phyloP scores from a whole-genome alignment of 2,329 filamentous ascomycete genomes.

The Xylaria digitata region DNA sequence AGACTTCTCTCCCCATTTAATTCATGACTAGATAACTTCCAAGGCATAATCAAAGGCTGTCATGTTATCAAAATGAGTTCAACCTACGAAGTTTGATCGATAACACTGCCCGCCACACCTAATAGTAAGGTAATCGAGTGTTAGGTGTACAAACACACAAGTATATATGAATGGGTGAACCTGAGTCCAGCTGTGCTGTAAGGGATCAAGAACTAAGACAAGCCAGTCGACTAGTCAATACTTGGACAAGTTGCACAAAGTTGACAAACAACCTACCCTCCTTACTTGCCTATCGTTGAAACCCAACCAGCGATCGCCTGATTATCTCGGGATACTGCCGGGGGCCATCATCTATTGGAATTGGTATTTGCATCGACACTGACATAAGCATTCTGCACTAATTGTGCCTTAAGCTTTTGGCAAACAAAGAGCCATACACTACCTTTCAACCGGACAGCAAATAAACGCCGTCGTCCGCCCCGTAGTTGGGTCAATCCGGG shows the following conservation, averaged over 20 bases:
- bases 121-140: neutral
- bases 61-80: neutral
- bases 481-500: neutral
- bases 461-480: neutral
- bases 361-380: no score
- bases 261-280: no score
- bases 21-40: neutral
- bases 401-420: neutral
- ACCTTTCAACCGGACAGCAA: neutral
- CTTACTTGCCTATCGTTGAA: no score
- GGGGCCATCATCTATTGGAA: no score
- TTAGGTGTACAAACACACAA: neutral
- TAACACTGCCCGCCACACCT: neutral
- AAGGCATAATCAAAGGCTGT: constrained; percentile 11
- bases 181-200: neutral
- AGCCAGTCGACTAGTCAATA: neutral
- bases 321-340: no score
- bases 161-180: constrained; percentile 3
- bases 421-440: constrained; percentile 19
- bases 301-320: no score
- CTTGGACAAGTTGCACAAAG: neutral
- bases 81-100: neutral
- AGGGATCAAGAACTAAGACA: neutral
- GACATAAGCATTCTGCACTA: neutral
- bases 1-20: neutral